These are phyloP conservation scores for Passiflora organensis DNA, from an alignment of 345 rosid species.

Conservation along the genomic window DNA sequence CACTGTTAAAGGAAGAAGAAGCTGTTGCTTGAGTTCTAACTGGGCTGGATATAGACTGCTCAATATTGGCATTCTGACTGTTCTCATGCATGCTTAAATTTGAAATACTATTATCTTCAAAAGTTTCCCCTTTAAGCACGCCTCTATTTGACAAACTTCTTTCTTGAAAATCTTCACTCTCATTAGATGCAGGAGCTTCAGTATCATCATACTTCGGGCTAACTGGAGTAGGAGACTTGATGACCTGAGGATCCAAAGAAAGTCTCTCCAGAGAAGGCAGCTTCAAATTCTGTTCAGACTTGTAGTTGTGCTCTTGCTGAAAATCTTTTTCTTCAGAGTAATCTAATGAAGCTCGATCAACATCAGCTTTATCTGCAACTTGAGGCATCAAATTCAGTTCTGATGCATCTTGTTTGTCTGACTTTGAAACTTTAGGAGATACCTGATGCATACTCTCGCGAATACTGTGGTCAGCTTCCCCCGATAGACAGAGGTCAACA, in stretches of 20 bases:
- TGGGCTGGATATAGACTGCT: slow-evolving; percentile 27
- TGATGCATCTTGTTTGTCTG: slow-evolving; percentile 18
- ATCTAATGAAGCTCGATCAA: slow-evolving; percentile 22
- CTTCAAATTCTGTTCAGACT: slow-evolving; percentile 26
- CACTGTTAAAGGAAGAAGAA: slow-evolving; percentile 33
- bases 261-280: slow-evolving; percentile 41
- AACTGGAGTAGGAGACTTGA: slow-evolving; percentile 3
- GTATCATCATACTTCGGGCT: slow-evolving; percentile 3
- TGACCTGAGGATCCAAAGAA: slow-evolving; percentile 28
- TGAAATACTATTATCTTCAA: slow-evolving; percentile 28
- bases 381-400: slow-evolving; percentile 17
- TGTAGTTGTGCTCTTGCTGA: slow-evolving; percentile 18
- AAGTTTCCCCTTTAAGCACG: slow-evolving; percentile 22
- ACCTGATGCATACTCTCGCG: slow-evolving; percentile 14
- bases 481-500: slow-evolving; percentile 19
- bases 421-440: slow-evolving; percentile 20
- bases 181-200: slow-evolving; percentile 14
- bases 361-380: slow-evolving; percentile 25
- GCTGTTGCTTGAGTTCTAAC: slow-evolving; percentile 32
- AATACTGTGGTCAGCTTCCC: slow-evolving; percentile 20
- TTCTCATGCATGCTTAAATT: slow-evolving; percentile 25
- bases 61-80: slow-evolving; percentile 24
- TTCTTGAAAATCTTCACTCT: slow-evolving; percentile 18
- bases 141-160: slow-evolving; percentile 23
- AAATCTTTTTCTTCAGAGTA: slow-evolving; percentile 20